Evolutionary conservation across 1,284 basidiomycete species (phyloP).

Genomic region (Cutaneotrichosporon cutaneum): DNA sequence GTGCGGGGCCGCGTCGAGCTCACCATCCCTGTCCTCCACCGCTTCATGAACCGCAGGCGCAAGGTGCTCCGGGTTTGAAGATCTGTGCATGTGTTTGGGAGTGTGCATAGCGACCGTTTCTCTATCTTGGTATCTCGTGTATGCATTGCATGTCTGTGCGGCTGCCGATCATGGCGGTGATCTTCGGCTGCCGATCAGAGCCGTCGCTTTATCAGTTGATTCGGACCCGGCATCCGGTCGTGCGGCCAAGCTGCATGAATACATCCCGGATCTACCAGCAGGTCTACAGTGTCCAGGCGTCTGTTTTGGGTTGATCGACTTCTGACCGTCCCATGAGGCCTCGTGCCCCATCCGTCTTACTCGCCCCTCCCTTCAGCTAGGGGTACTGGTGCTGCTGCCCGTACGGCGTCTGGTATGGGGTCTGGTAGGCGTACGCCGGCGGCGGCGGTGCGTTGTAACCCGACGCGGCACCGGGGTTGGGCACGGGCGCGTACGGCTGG

Average conservation of each 20-base stretch:
- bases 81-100: background rate
- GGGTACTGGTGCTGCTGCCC: background rate
- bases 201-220: background rate
- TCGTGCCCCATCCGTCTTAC: too few relatives aligned
- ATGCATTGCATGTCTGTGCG: background rate
- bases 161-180: too few relatives aligned
- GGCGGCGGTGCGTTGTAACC: too few relatives aligned
- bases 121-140: background rate
- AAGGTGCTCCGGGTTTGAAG: background rate
- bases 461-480: too few relatives aligned
- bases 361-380: too few relatives aligned
- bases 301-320: too few relatives aligned
- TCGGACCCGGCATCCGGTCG: background rate
- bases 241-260: background rate
- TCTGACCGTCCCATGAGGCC: too few relatives aligned
- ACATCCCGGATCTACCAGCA: background rate
- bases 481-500: background rate
- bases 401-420: background rate
- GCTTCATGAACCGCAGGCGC: background rate
- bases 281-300: background rate
- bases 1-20: slow-evolving; percentile 7
- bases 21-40: slow-evolving; percentile 1
- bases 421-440: background rate
- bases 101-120: background rate
- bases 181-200: too few relatives aligned